Base-by-base conservation (phyloP, 805 yeast genomes). In the Kregervanrija delftensis region DNA sequence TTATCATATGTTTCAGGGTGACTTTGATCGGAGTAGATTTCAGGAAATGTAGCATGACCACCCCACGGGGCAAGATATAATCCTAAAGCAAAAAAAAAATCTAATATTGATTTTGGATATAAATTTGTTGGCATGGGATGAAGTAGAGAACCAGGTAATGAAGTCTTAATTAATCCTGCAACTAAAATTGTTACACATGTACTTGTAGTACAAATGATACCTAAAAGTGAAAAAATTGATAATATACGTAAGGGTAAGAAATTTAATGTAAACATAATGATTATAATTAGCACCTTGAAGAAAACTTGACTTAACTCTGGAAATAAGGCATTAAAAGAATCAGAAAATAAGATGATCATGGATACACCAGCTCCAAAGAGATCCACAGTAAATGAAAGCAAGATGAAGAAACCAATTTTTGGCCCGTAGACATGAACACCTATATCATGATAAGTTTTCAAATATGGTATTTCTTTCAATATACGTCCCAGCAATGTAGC, bases 41-140 rank as follows among this genome's bases (percentile, higher is more conserved):
- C 86, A 2, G 91, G 91, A 52, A 83, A 83, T 6, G 85, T 81
- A 1, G 88, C 86, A 59, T 84, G 91, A 2, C 93, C 93, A 45
- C 91, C 91, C 79, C 86, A 84, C 11, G 89, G 88, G 3, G 90
- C 88, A 72, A 84, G 74, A 47, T 80, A 71, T 30, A 84, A 70
- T 2, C 91, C 91, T 45, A 82, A 64, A 8, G 83, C 72, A 39
- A 83, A 67, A 39, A 84, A 71, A 31, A 79, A 68, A 49, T 75
- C 77, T 5, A 71, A 61, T 12, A 65, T 54, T 9, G 74, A 67
- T 5, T 61, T 56, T 2, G 96, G 96, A 72, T 78, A 79, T 47
- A 83, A 37, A 49, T 80, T 76, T 0, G 93, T 83, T 5, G 75
- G 73, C 74, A 82, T 81, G 11, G 82, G 78, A 14, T 67, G 56